phyloP scores from a whole-genome alignment of 2,329 filamentous ascomycete species.

The Ascochyta rabiei region DNA sequence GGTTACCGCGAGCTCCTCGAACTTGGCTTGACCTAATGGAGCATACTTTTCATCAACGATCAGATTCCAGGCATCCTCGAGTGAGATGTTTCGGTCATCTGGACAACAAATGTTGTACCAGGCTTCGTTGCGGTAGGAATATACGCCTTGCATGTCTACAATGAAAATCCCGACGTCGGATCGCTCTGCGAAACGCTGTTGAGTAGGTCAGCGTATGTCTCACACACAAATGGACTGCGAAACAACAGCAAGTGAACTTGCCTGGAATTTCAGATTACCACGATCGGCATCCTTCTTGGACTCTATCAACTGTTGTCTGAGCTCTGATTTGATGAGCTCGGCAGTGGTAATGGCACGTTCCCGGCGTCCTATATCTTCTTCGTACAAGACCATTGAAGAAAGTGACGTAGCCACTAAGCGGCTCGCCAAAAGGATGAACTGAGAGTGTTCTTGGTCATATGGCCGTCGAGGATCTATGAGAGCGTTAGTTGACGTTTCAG shows the following conservation, averaged over 20 bases:
- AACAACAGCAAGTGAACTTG: background rate
- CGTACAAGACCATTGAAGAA: conserved; percentile 48
- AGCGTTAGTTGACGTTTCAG: background rate
- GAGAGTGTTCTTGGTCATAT: conserved; percentile 48
- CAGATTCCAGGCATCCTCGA: conserved; percentile 26
- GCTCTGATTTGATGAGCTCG: conserved; percentile 15
- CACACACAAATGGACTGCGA: no score
- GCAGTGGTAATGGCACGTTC: conserved; percentile 39
- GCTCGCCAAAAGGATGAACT: conserved; percentile 44
- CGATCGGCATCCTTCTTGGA: conserved; percentile 37
- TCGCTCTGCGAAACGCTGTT: conserved; percentile 20
- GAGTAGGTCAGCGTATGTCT: background rate
- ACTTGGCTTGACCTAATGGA: conserved; percentile 20
- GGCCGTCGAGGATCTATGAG: conserved; percentile 40
- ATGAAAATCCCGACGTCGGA: conserved; percentile 49
- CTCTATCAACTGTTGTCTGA: conserved; percentile 12
- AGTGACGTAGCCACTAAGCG: conserved; percentile 49
- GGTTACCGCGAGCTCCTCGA: conserved; percentile 18
- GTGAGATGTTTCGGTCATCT: conserved; percentile 17
- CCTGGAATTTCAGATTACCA: conserved; percentile 39
- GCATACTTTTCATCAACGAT: conserved; percentile 26
- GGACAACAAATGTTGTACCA: conserved; percentile 45
- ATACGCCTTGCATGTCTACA: conserved; percentile 40
- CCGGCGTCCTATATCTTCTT: conserved; percentile 47
- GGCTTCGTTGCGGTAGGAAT: conserved; percentile 48